phyloP scores from a whole-genome alignment of 2,329 filamentous ascomycete genomes.

The Apiospora saccharicola region DNA sequence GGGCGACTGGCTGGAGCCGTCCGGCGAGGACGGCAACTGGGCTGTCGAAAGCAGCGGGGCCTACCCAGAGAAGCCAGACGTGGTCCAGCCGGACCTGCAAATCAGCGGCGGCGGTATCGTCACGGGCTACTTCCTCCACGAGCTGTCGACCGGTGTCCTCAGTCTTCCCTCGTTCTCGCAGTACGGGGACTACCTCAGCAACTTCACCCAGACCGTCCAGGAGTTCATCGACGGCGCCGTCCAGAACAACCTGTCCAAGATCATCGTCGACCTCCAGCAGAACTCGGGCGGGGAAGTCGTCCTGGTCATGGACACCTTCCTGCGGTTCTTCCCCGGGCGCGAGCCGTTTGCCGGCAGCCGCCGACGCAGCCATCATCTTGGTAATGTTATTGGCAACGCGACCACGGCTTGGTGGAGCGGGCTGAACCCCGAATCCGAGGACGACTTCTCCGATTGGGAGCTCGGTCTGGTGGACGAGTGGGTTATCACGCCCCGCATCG shows the following conservation, averaged over 20 bases:
- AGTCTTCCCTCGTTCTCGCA: constrained; percentile 49
- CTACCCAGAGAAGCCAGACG: constrained; percentile 30
- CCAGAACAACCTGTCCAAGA: constrained; percentile 26
- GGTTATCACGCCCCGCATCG: constrained; percentile 33
- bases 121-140: constrained; percentile 34
- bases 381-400: constrained; percentile 31
- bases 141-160: constrained; percentile 43
- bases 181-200: constrained; percentile 36
- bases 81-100: constrained; percentile 29
- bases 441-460: constrained; percentile 22
- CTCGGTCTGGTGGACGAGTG: constrained; percentile 32
- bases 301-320: constrained; percentile 33
- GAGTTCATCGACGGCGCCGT: constrained; percentile 36
- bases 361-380: constrained; percentile 31
- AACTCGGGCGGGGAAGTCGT: constrained; percentile 33
- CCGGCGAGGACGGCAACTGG: constrained; percentile 3
- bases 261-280: constrained; percentile 36
- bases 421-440: constrained; percentile 20
- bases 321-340: constrained; percentile 34
- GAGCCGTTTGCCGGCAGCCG: constrained; percentile 34
- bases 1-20: background rate
- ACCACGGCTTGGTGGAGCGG: constrained; percentile 27
- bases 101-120: constrained; percentile 28
- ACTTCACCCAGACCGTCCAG: constrained; percentile 41
- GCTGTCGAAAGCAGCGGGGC: constrained; percentile 27